Evolutionary conservation across 495 filamentous ascomycete genomes (phyloP).

Genomic region (Xylaria castorea): DNA sequence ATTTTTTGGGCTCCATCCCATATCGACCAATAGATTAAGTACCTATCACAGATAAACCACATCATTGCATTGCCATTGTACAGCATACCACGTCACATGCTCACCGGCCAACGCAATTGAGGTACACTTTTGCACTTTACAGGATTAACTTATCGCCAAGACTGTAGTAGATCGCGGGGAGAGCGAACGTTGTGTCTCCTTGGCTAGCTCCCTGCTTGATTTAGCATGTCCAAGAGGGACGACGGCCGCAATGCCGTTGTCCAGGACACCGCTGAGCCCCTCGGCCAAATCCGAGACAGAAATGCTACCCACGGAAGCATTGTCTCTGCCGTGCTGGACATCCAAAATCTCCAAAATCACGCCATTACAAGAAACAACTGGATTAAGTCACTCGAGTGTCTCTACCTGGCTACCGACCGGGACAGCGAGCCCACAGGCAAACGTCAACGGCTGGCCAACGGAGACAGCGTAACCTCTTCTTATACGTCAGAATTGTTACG

Average conservation of each 20-base stretch:
- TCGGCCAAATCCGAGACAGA: conserved; percentile 38
- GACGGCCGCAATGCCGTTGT: conserved; percentile 33
- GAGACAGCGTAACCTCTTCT: conserved; percentile 29
- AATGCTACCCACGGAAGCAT: conserved; percentile 29
- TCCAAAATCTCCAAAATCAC: conserved; percentile 34
- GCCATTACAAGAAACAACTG: conserved; percentile 35
- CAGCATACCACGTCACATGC: conserved; percentile 22
- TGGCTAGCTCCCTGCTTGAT: conserved; percentile 17
- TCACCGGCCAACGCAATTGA: background rate
- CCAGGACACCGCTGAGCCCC: conserved; percentile 39
- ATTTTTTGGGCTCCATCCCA: background rate
- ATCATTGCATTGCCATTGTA: conserved; percentile 2
- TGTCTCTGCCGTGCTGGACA: conserved; percentile 37
- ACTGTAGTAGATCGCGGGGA: background rate
- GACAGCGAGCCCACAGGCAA: conserved; percentile 37
- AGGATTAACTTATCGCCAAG: background rate
- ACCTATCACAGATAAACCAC: background rate
- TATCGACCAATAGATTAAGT: background rate
- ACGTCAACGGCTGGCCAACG: conserved; percentile 35
- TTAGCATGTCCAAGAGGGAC: conserved; percentile 38
- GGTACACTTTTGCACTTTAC: conserved; percentile 13
- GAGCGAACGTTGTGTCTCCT: conserved; percentile 8
- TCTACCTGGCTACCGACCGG: conserved; percentile 31
- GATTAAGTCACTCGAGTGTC: conserved; percentile 41
- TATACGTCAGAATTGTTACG: conserved; percentile 29